Base-by-base conservation (phyloP, 2,329 filamentous ascomycete genomes). In the Zopfia rhizophila region DNA sequence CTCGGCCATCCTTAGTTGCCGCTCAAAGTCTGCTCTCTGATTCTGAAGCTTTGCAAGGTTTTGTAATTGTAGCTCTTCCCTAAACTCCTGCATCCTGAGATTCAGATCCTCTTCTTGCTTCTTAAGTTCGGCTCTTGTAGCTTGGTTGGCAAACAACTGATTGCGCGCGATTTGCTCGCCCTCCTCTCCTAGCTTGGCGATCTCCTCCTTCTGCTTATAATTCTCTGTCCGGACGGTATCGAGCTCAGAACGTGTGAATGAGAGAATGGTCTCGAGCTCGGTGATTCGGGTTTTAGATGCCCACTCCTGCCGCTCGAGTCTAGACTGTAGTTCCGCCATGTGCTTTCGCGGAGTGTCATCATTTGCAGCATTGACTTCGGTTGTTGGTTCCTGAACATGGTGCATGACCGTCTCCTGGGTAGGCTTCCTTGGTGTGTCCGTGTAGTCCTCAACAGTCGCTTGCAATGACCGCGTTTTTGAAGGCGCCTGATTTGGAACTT, bases 371-470 rank as follows among this genome's bases (percentile, higher is more conserved):
- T 45, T 14, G 16, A 32, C 31, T 35, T 47, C 44, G 12, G 48
- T 41, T 19, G 32, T 49, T 2, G 46, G 45, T 33, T 61, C 52
- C 7, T 52, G 59, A 12, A 51, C 44, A 24, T 68, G 63, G 36
- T 65, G 66, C 44, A 71, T 65, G 29, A 69, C 64, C 0, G 68
- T 69, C 35, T 69, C 64, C 45, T 64, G 61, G 8, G 65, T 68
- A 7, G 65, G 58, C 36, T 70, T 70, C 16, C 67, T 63, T 24
- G 67, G 67, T 7, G 68, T 70, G 25, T 70, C 66, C 12, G 13
- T 17, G 35, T 61, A 65, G 42, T 72, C 68, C 28, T 72, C 68
- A 2, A 72, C 68, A 1, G 67, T 70, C 3, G 68, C 50, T 36
- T 70, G 68, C 25, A 72, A 38, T 13, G 65, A 68, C 16, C 63